phyloP scores from a whole-genome alignment of 108 stramenopile genomes.

The Phaeodactylum tricornutum region DNA sequence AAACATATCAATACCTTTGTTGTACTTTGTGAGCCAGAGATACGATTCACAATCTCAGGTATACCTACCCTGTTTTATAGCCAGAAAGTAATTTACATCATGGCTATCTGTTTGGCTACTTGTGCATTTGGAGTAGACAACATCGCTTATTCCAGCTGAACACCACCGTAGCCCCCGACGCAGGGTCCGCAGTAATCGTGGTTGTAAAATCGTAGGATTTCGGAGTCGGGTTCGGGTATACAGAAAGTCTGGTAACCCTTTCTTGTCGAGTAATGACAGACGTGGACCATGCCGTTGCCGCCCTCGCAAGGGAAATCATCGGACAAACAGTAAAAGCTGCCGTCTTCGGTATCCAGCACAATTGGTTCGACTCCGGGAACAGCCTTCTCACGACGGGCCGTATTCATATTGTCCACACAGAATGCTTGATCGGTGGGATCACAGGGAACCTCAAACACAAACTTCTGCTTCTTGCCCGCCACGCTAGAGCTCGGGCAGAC shows the following conservation, averaged over 20 bases:
- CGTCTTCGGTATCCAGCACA: constrained; percentile 2
- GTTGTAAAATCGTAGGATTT: constrained; percentile 21
- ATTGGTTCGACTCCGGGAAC: too few species aligned
- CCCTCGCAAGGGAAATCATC: constrained; percentile 33
- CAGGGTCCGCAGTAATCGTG: constrained; percentile 35
- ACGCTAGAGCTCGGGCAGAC: not conserved
- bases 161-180: constrained; percentile 18
- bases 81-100: too few species aligned
- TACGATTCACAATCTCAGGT: too few species aligned
- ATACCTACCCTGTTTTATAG: too few species aligned
- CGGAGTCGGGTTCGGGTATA: constrained; percentile 34
- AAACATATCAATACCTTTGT: too few species aligned
- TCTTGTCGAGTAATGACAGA: constrained; percentile 30
- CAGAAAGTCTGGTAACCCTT: constrained; percentile 38
- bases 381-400: too few species aligned
- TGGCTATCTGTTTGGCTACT: too few species aligned
- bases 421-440: not conserved
- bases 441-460: constrained; percentile 2
- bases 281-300: constrained; percentile 27
- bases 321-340: constrained; percentile 20
- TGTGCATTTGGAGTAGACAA: not conserved
- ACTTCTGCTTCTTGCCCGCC: not conserved
- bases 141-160: not conserved
- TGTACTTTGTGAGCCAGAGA: too few species aligned
- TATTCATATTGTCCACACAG: too few species aligned